These are phyloP conservation scores for Coprinopsis strossmayeri DNA, from an alignment of 768 basidiomycete genomes.

Conservation along the genomic window DNA sequence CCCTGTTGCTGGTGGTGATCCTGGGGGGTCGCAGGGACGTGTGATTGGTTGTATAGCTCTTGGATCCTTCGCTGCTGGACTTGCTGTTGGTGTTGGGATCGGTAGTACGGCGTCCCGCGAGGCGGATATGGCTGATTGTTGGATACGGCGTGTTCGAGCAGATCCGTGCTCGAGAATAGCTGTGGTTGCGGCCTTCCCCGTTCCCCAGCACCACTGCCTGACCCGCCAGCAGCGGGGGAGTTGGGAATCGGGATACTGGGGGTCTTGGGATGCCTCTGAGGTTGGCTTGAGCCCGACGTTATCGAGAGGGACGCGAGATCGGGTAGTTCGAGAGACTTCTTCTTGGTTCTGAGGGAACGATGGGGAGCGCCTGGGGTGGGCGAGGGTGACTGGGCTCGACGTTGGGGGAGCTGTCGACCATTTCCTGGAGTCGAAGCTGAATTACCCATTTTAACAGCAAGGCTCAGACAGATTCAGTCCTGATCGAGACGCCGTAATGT, in stretches of 20 bases:
- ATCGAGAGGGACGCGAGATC: slow-evolving; percentile 46
- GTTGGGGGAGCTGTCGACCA: slow-evolving; percentile 5
- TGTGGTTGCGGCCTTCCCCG: slow-evolving; percentile 19
- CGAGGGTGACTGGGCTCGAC: slow-evolving; percentile 28
- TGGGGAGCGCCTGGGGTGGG: slow-evolving; percentile 41
- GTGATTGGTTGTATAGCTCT: slow-evolving; percentile 32
- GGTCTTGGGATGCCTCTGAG: slow-evolving; percentile 21
- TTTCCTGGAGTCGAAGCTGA: slow-evolving; percentile 13
- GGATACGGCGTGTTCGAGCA: slow-evolving; percentile 20
- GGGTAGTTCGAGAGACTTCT: slow-evolving; percentile 69
- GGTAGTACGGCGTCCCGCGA: slow-evolving; percentile 8
- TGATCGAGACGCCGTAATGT: too few relatives aligned
- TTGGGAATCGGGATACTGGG: slow-evolving; percentile 35
- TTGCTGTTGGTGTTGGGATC: slow-evolving; percentile 21
- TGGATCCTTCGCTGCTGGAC: slow-evolving; percentile 33
- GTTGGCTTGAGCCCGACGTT: slow-evolving; percentile 14
- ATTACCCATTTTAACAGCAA: slow-evolving; percentile 15
- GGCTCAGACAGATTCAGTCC: too few relatives aligned
- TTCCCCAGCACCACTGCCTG: slow-evolving; percentile 16
- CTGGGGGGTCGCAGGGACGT: slow-evolving; percentile 16
- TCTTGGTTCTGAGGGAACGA: slow-evolving; percentile 58
- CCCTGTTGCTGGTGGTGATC: slow-evolving; percentile 1
- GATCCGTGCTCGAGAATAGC: slow-evolving; percentile 24
- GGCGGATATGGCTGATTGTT: slow-evolving; percentile 13
- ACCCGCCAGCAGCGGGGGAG: slow-evolving; percentile 19